Base-by-base conservation (phyloP, 1,139 yeast genomes). In the Blastobotrys proliferans region DNA sequence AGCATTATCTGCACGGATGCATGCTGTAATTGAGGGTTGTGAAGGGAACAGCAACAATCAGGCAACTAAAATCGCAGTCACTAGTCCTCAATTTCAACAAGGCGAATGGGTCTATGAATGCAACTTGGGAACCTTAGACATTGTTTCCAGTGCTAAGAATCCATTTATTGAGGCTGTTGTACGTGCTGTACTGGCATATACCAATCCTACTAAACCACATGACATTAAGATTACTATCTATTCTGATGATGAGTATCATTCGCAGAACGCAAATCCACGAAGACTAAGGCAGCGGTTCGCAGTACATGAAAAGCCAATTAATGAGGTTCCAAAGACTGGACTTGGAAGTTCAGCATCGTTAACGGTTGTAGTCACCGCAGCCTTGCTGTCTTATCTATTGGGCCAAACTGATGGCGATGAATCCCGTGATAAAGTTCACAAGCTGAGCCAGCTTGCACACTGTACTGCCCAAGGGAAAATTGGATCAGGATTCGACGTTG, bases 401-500 rank as follows among this genome's bases (percentile, higher is more conserved):
- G 67, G 72, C 45, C 48, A 70, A 3, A 31, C 44, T 10, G 26
- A 39, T 8, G 43, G 44, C 6, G 40, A 32, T 5, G 19, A 48
- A 14, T 38, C 46, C 19, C 43, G 36, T 14, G 64, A 58, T 5
- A 4, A 10, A 6, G 69, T 92, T 22, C 97, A 92, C 62, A 90
- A 87, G 54, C 66, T 87, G 26, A 78, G 97, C 0, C 98, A 92
- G 59, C 69, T 86, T 10, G 84, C 95, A 1, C 98, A 92, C 61
- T 90, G 97, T 61, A 75, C 77, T 44, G 97, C 98, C 1, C 98
- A 92, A 61, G 85, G 86, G 35, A 94, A 94, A 62, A 81, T 92
- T 21, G 98, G 98, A 0, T 86, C 96, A 2, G 98, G 98, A 0
- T 92, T 92, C 62, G 98, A 92, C 60, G 94, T 94, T 33, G 97